Evolutionary conservation across 345 rosid genomes (phyloP).

Genomic region (Citrus mangshanensis): DNA sequence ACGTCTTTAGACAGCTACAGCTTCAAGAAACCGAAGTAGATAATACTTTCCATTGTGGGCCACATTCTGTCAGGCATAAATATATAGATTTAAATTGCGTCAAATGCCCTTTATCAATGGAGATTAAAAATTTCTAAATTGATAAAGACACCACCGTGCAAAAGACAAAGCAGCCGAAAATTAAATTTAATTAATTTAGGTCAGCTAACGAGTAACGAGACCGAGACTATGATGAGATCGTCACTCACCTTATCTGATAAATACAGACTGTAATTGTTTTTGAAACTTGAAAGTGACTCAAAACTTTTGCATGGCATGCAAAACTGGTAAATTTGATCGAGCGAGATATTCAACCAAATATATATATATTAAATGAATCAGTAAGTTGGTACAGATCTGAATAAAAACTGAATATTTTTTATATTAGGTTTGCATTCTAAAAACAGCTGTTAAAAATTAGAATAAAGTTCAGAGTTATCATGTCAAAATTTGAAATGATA

Average conservation of each 20-base stretch:
- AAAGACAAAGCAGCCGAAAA: conserved; percentile 2
- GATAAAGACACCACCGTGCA: conserved; percentile 10
- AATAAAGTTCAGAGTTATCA: background rate
- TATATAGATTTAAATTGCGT: background rate
- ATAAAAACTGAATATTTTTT: background rate
- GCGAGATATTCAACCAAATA: background rate
- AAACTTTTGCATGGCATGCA: background rate
- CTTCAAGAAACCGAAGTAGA: background rate
- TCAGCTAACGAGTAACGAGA: background rate
- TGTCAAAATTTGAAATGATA: background rate
- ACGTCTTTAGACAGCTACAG: background rate
- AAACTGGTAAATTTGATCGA: background rate
- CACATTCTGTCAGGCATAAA: background rate
- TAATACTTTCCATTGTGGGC: background rate
- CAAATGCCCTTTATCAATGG: background rate
- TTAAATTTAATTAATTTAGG: background rate
- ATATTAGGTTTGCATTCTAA: background rate
- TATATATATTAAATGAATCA: too few species aligned
- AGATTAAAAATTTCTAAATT: background rate
- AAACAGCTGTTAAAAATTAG: background rate
- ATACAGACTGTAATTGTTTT: background rate
- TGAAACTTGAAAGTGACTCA: background rate
- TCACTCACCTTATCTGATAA: background rate
- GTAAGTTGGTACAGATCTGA: too few species aligned
- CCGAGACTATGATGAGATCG: background rate